phyloP scores from a whole-genome alignment of 768 basidiomycete genomes.

The Austroboletus eburneus region DNA sequence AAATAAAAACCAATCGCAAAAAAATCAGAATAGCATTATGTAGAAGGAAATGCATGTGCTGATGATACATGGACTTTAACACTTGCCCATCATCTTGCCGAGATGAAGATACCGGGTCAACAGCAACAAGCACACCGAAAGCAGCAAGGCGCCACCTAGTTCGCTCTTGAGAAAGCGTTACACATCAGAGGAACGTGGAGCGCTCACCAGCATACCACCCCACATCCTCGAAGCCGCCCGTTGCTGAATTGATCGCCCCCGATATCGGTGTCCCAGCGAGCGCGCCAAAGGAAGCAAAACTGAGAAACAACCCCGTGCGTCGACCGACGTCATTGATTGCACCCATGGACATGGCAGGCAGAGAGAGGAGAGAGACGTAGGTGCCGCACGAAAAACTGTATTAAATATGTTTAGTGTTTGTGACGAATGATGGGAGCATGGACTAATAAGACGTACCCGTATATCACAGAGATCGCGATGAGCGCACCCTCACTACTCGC shows the following conservation, averaged over 20 bases:
- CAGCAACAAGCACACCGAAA: conserved; percentile 40
- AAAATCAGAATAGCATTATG: too few species aligned
- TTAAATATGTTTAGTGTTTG: not conserved
- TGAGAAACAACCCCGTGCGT: conserved; percentile 61
- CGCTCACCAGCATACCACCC: conserved; percentile 40
- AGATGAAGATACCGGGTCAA: conserved; percentile 39
- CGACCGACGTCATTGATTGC: conserved; percentile 57
- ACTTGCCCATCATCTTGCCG: conserved; percentile 38
- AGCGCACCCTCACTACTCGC: conserved; percentile 40
- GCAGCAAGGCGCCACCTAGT: conserved; percentile 36
- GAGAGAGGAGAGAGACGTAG: conserved; percentile 51
- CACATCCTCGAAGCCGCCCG: conserved; percentile 39
- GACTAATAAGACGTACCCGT: conserved; percentile 58
- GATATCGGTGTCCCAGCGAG: conserved; percentile 71
- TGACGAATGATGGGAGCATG: not conserved
- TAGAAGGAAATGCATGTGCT: too few species aligned
- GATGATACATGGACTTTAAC: conserved; percentile 22
- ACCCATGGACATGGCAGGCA: conserved; percentile 62
- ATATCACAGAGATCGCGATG: conserved; percentile 53
- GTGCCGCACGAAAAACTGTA: conserved; percentile 57
- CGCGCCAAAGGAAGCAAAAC: conserved; percentile 56
- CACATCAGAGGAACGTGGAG: not conserved
- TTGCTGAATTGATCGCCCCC: conserved; percentile 56
- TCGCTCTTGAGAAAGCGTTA: too few species aligned
- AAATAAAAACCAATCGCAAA: too few species aligned